phyloP scores from a whole-genome alignment of 495 filamentous ascomycete species.

The Hypoxylon perforatum region DNA sequence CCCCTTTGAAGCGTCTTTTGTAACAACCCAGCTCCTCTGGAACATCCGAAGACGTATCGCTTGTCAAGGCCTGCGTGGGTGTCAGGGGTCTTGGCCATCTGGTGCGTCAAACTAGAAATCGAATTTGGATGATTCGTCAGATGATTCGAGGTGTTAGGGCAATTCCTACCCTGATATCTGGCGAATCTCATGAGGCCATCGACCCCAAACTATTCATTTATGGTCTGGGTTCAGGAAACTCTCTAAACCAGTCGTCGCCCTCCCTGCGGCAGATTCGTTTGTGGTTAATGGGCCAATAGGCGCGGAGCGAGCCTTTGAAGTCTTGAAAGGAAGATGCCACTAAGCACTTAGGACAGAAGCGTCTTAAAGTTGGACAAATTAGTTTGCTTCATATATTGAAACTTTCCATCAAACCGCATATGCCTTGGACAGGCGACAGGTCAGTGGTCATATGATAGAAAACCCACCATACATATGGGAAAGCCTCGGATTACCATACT shows the following conservation, averaged over 20 bases:
- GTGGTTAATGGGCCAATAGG: conserved; percentile 10
- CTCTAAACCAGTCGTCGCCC: conserved; percentile 22
- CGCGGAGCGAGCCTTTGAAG: not conserved
- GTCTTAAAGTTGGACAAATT: conserved; percentile 11
- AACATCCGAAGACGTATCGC: conserved; percentile 48
- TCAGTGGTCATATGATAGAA: too few species aligned
- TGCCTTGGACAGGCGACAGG: too few species aligned
- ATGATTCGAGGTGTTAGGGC: conserved; percentile 13
- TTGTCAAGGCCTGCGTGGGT: conserved; percentile 2
- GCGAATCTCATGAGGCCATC: conserved; percentile 9
- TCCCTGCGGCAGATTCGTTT: conserved; percentile 4
- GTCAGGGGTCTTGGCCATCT: conserved; percentile 22
- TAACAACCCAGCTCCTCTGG: conserved; percentile 53
- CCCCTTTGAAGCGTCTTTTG: conserved; percentile 59
- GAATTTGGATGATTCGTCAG: conserved; percentile 47
- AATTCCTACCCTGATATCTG: not conserved
- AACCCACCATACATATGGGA: too few species aligned
- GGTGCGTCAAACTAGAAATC: conserved; percentile 44
- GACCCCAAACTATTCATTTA: conserved; percentile 1
- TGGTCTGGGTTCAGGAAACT: conserved; percentile 14
- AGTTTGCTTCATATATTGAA: conserved; percentile 11
- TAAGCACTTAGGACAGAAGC: not conserved
- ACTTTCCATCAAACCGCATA: not conserved
- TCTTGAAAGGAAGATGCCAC: not conserved
- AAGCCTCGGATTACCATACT: too few species aligned